phyloP scores from a whole-genome alignment of 345 rosid genomes.

The Citrus cavaleriei region DNA sequence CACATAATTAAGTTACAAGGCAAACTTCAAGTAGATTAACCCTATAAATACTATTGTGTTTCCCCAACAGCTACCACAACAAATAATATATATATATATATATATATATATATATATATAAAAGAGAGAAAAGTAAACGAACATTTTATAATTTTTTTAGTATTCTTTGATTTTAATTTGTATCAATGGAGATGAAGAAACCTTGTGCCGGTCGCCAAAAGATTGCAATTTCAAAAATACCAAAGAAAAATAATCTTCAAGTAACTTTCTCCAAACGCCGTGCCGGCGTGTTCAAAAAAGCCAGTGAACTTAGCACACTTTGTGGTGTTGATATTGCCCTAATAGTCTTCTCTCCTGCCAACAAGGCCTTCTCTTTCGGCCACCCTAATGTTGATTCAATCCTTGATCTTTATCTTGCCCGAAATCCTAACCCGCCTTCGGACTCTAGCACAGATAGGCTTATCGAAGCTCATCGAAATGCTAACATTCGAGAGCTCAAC shows the following conservation, averaged over 20 bases:
- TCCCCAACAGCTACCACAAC: not conserved
- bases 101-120: too few species aligned
- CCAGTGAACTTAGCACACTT: conserved; percentile 49
- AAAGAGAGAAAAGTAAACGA: too few species aligned
- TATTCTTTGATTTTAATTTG: not conserved
- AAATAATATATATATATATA: too few species aligned
- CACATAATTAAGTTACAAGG: not conserved
- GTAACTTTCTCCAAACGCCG: conserved; percentile 63
- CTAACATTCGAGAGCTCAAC: conserved; percentile 24
- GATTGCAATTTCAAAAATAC: conserved; percentile 21
- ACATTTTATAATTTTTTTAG: not conserved
- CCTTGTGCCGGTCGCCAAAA: conserved; percentile 28
- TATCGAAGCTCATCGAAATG: conserved; percentile 33
- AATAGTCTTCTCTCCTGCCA: conserved; percentile 45
- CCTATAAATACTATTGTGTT: conserved; percentile 6
- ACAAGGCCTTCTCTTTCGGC: conserved; percentile 56
- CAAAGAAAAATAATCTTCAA: conserved; percentile 32
- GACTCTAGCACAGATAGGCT: not conserved
- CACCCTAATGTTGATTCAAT: conserved; percentile 31
- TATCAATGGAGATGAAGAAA: conserved; percentile 16
- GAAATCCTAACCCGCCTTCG: not conserved
- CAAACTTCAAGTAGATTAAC: too few species aligned
- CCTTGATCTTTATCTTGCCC: conserved; percentile 27
- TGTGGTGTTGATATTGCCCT: conserved; percentile 40
- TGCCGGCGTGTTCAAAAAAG: conserved; percentile 51